Conservation (phyloP, 2,329 filamentous ascomycete species). For the Pyricularia pennisetigena region DNA sequence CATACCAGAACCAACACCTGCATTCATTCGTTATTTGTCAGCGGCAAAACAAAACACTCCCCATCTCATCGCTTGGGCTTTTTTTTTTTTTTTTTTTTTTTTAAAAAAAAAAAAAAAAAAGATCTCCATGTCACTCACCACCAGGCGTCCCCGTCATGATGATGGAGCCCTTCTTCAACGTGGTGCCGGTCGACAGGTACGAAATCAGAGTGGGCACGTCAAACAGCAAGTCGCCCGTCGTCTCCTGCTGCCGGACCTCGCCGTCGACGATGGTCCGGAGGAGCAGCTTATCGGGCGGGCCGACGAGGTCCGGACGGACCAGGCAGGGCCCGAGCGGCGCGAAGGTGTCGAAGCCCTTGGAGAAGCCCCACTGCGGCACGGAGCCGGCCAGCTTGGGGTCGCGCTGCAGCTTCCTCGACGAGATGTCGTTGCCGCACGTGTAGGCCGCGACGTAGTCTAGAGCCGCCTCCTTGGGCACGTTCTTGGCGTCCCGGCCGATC, state of each 20-base stretch:
- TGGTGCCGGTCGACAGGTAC: conserved; percentile 30
- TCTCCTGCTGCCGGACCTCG: conserved; percentile 31
- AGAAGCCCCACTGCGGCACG: conserved; percentile 47
- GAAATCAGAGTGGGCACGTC: conserved; percentile 24
- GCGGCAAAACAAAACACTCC: too few relatives aligned
- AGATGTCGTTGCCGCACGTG: conserved; percentile 44
- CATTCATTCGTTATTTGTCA: background rate
- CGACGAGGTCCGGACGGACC: conserved; percentile 29
- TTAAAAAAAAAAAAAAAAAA: too few relatives aligned
- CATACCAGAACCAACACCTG: conserved; percentile 32
- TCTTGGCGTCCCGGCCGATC: conserved; percentile 18
- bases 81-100: too few relatives aligned
- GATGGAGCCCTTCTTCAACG: conserved; percentile 28
- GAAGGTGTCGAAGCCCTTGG: conserved; percentile 46
- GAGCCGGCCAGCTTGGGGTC: conserved; percentile 36
- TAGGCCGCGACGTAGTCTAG: conserved; percentile 42
- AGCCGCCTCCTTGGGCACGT: conserved; percentile 33
- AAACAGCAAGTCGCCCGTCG: conserved; percentile 33
- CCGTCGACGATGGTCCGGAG: conserved; percentile 37
- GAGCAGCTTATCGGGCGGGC: conserved; percentile 29
- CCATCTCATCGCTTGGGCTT: too few relatives aligned
- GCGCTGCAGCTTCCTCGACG: conserved; percentile 35
- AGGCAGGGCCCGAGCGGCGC: conserved; percentile 41
- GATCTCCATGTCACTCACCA: conserved; percentile 22
- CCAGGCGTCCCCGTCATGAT: conserved; percentile 36